phyloP scores from a whole-genome alignment of 2,329 filamentous ascomycete species.

The Albifimbria verrucaria region DNA sequence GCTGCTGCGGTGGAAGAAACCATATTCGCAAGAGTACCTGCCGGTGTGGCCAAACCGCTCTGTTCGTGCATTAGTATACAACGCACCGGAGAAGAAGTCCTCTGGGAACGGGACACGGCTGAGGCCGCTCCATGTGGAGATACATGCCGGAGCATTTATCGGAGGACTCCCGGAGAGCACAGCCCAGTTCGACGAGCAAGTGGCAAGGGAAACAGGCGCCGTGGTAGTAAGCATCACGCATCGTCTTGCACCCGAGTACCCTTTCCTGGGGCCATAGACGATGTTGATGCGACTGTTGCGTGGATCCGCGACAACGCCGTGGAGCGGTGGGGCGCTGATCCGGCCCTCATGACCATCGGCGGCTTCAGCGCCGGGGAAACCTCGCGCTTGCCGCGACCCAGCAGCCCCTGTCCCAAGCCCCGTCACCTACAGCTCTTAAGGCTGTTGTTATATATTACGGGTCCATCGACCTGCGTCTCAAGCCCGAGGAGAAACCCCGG shows the following conservation, averaged over 20 bases:
- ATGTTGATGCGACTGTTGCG: slow-evolving; percentile 40
- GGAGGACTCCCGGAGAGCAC: slow-evolving; percentile 38
- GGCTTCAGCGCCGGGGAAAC: slow-evolving; percentile 43
- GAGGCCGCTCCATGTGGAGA: slow-evolving; percentile 40
- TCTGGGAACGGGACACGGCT: slow-evolving; percentile 18
- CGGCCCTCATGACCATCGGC: slow-evolving; percentile 36
- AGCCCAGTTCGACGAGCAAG: slow-evolving; percentile 26
- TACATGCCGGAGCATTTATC: slow-evolving; percentile 42
- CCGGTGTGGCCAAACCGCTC: slow-evolving; percentile 20
- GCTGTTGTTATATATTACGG: slow-evolving; percentile 38
- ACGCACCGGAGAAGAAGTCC: slow-evolving; percentile 13
- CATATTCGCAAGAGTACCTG: slow-evolving; percentile 31
- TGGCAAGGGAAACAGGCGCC: slow-evolving; percentile 36
- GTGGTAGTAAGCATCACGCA: slow-evolving; percentile 49
- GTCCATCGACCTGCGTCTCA: slow-evolving; percentile 33
- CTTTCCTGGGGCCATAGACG: slow-evolving; percentile 46
- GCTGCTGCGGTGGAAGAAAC: slow-evolving; percentile 25
- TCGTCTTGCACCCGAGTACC: slow-evolving; percentile 47
- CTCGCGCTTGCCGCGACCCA: slow-evolving; percentile 34
- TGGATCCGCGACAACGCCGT: slow-evolving; percentile 37
- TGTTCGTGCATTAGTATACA: slow-evolving; percentile 33
- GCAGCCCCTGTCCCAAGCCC: slow-evolving; percentile 16
- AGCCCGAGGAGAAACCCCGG: slow-evolving; percentile 36
- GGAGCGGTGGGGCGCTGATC: slow-evolving; percentile 31
- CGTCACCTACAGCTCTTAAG: slow-evolving; percentile 25